Evolutionary conservation across 2,329 filamentous ascomycete species (phyloP), one percentile per base, ranked within the genome.

Genomic region (Fulvia fulva): DNA sequence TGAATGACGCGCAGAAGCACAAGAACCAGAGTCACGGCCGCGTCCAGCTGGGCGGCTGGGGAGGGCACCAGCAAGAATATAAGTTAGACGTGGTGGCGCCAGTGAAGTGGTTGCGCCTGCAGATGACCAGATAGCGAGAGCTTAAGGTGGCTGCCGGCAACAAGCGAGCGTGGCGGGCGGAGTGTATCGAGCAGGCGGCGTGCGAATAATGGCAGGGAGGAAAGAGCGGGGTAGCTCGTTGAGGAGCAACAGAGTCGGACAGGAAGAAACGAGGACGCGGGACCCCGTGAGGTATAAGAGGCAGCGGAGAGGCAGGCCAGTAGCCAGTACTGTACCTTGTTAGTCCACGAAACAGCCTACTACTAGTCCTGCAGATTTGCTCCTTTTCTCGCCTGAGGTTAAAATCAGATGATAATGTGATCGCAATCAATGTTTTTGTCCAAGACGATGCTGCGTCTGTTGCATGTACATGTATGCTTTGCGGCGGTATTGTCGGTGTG

Each of bases 161-260:
- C 21, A 26, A 44, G 50, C 21, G 50, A 25, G 44, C 44, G 44
- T 25, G 47, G 47, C 47, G 26, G 47, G 23, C 21, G 19, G 9
- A 16, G 11, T 7, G 45, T n/a, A 49, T 21, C 21, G 47, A 50
- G 23, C n/a, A 28, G 26, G 47, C 47, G 47, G 47, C n/a, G 44
- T 19, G 22, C 44, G 44, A 47, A 2, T 12, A 23, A 22, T 25
- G 44, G 44, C 44, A 23, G 7, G 21, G 32, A 11, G 51, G 25
- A 46, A 19, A 41, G 26, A 37, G 51, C 41, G 51, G 51, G 51
- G 51, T 54, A 54, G 51, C 34, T 44, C 21, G 51, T 23, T n/a
- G n/a, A n/a, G n/a, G n/a, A 52, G 28, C n/a, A 14, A 8, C 12
- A 37, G n/a, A 43, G 30, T 51, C 47, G 47, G 19, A 19, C 37